Evolutionary conservation across 2,329 filamentous ascomycete genomes (phyloP).

Genomic region (Geoglossum cookeanum): DNA sequence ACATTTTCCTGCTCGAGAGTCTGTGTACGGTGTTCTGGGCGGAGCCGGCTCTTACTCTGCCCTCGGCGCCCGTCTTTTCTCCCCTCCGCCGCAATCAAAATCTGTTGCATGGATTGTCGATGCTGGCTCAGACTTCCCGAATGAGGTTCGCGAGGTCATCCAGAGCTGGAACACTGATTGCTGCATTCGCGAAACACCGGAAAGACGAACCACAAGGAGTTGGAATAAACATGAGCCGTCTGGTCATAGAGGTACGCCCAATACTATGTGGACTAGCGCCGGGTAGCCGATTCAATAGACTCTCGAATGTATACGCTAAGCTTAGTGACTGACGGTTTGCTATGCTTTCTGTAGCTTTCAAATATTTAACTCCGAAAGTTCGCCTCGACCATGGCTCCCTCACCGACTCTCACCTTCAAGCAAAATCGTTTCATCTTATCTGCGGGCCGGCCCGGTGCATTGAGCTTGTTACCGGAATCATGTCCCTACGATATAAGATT

Average conservation of each 20-base stretch:
- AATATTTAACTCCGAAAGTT: slow-evolving; percentile 71
- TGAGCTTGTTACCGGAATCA: slow-evolving; percentile 53
- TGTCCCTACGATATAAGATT: slow-evolving; percentile 27
- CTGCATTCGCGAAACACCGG: slow-evolving; percentile 43
- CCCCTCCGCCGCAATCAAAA: slow-evolving; percentile 43
- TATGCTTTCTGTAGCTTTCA: slow-evolving; percentile 40
- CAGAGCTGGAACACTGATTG: slow-evolving; percentile 58
- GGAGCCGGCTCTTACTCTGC: slow-evolving; percentile 78
- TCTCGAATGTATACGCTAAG: not conserved
- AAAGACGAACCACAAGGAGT: slow-evolving; percentile 64
- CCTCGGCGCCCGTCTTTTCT: slow-evolving; percentile 74
- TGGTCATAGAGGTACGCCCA: slow-evolving; percentile 36
- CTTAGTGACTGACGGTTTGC: not conserved
- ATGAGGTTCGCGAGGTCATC: slow-evolving; percentile 42
- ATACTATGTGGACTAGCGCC: too few species aligned
- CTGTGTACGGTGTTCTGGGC: slow-evolving; percentile 61
- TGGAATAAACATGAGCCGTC: slow-evolving; percentile 77
- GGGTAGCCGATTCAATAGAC: too few species aligned
- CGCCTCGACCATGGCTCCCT: slow-evolving; percentile 59
- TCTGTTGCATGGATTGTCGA: slow-evolving; percentile 83
- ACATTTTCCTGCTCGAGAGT: slow-evolving; percentile 53
- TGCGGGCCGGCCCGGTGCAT: slow-evolving; percentile 64
- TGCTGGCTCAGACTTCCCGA: slow-evolving; percentile 70
- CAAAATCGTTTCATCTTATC: slow-evolving; percentile 71
- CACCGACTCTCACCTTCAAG: slow-evolving; percentile 42